Conservation (phyloP, 2,329 filamentous ascomycete genomes). For the Alternaria ethzedia region DNA sequence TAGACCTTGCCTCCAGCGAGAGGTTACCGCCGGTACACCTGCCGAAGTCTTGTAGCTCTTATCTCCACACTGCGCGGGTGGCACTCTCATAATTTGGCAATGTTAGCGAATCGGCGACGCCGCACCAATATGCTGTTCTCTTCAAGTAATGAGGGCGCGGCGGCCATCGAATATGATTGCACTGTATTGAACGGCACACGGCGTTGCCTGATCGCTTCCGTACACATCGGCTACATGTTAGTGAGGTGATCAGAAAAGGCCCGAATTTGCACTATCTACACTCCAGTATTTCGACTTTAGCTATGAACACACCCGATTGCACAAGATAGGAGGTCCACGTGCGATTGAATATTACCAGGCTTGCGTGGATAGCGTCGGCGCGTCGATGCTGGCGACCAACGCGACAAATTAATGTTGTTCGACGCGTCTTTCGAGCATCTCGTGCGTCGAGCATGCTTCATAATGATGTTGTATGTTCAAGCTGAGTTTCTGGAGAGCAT, state of each 20-base stretch:
- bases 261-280: not conserved
- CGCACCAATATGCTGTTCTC: not conserved
- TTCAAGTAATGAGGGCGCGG: not conserved
- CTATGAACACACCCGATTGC: not conserved
- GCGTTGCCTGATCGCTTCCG: not conserved
- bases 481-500: not conserved
- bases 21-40: not conserved
- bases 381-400: not conserved
- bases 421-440: not conserved
- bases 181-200: not conserved
- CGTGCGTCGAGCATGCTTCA: not conserved
- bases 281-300: not conserved
- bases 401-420: not conserved
- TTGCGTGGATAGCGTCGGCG: conserved; percentile 1
- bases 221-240: not conserved
- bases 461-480: not conserved
- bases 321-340: not conserved
- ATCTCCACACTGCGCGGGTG: not conserved
- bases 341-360: conserved; percentile 6
- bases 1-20: not conserved
- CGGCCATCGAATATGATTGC: not conserved
- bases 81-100: not conserved
- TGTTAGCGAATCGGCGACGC: not conserved
- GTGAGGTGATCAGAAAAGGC: conserved; percentile 1
- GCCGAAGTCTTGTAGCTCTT: not conserved